Percentiles rank a stretch among this genome's conserved stretches.
Evolutionary conservation across 192 early-diverging fungal genomes (phyloP).

Genomic region (Coemansia sp.): DNA sequence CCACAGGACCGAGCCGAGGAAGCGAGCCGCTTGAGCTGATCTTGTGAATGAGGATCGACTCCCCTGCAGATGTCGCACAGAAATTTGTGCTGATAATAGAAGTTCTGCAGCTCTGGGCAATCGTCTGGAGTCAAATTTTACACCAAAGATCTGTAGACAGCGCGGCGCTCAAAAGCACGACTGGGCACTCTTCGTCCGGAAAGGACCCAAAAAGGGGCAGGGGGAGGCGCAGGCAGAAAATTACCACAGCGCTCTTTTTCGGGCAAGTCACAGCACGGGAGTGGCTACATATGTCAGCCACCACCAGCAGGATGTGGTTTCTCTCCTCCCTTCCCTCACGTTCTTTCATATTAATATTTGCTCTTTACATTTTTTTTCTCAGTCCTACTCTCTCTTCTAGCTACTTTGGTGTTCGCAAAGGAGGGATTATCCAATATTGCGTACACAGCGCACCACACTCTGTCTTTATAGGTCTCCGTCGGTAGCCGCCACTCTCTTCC

Average conservation of each 20-base stretch:
- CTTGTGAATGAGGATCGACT: not conserved
- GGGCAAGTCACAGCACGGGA: constrained; percentile 2
- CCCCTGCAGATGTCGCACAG: not conserved
- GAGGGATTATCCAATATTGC: not conserved
- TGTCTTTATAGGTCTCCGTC: not conserved
- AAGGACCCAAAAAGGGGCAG: not conserved
- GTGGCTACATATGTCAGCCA: not conserved
- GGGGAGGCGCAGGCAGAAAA: constrained; percentile 9
- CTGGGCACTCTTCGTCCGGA: not conserved
- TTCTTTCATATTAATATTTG: not conserved
- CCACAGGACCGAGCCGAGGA: not conserved
- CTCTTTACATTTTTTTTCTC: not conserved
- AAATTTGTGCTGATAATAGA: not conserved
- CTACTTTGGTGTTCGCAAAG: not conserved
- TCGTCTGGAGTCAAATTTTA: not conserved
- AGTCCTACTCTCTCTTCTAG: not conserved
- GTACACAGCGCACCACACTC: not conserved
- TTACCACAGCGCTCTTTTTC: not conserved
- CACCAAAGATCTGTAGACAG: not conserved
- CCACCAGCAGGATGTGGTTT: not conserved
- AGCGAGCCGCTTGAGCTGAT: not conserved
- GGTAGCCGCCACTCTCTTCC: not conserved
- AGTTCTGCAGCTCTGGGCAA: not conserved
- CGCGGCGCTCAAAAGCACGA: not conserved
- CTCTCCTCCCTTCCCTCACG: not conserved